Evolutionary conservation across 2,329 filamentous ascomycete genomes (phyloP), one percentile per base, ranked within the genome.

Genomic region (Colletotrichum limetticola): DNA sequence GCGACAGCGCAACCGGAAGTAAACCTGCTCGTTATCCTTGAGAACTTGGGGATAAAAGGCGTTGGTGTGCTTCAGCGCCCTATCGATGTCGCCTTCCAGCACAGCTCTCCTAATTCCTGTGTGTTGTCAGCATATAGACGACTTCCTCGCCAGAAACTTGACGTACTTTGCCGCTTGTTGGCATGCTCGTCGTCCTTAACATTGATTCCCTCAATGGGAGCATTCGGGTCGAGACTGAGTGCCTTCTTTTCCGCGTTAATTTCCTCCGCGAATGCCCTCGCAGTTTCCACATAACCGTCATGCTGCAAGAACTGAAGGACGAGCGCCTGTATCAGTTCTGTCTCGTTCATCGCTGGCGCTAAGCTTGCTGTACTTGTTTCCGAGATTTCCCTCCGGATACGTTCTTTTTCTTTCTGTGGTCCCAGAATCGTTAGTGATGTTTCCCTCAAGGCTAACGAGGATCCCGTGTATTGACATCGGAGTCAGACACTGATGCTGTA

Each of bases 261-360:
- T 79, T 98, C 96, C 77, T 93, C 88, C 4, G 94, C 91, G 85
- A 99, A 98, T 0, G 94, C 95, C 75, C 92, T 91, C 9, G 95
- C 95, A 0, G 96, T 98, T 76, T 98, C 96, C 8, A 98, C 93
- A 77, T 98, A 98, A 72, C 97, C 97, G 78, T 98, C 97, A 77
- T 98, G 96, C 49, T 95, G 94, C 16, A 99, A 86, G 76, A 97
- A 98, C 82, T 98, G 95, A 52, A 95, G 88, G 22, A 92, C 91
- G 69, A 98, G 85, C 77, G 93, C 90, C 80, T 98, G 95, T 49
- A 98, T 91, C 60, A 98, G 87, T 30, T 93, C 88, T 1, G 91
- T 92, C 82, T 98, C 96, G 74, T 89, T 90, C 74, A 94, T 85
- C 2, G 87, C 87, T 2, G 91, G 89, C 42, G 91, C 89, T 7